Conservation (phyloP, 306 rosid genomes). For the Vigna reflexopilosa region DNA sequence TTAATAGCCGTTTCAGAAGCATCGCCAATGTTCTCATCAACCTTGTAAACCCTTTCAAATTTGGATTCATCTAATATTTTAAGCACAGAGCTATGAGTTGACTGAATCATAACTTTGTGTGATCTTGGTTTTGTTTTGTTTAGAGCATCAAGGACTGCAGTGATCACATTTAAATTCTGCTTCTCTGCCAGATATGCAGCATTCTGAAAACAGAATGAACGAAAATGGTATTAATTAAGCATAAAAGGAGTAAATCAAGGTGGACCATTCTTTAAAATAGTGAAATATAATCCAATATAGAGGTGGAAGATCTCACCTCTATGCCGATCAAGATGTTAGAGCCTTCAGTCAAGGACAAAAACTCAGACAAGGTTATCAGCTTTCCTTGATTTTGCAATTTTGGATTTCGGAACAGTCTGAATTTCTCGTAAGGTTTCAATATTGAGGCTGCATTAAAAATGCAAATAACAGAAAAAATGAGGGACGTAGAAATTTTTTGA, state of each 20-base stretch:
- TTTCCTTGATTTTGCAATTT: constrained; percentile 55
- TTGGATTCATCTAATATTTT: constrained; percentile 56
- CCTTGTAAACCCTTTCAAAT: constrained; percentile 73
- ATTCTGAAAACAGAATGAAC: constrained; percentile 52
- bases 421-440: constrained; percentile 56
- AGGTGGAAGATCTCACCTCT: constrained; percentile 59
- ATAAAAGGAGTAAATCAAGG: constrained; percentile 8
- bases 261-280: constrained; percentile 8
- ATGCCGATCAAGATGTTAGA: constrained; percentile 71
- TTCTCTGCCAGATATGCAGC: constrained; percentile 75
- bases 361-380: constrained; percentile 63
- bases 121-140: constrained; percentile 59
- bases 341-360: constrained; percentile 71
- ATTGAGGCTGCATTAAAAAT: constrained; percentile 66
- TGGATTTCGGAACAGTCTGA: constrained; percentile 66
- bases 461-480: constrained; percentile 17
- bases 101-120: constrained; percentile 71
- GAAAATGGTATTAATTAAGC: constrained; percentile 27
- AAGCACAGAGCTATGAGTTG: constrained; percentile 72
- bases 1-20: constrained; percentile 49
- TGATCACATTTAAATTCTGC: constrained; percentile 53
- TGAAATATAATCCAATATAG: background rate
- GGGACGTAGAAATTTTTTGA: constrained; percentile 10
- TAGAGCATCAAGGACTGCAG: constrained; percentile 60
- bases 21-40: constrained; percentile 57